Percentiles rank a stretch among this genome's conserved stretches.
phyloP scores from a whole-genome alignment of 2,329 filamentous ascomycete species.

The Macrophomina tecta region DNA sequence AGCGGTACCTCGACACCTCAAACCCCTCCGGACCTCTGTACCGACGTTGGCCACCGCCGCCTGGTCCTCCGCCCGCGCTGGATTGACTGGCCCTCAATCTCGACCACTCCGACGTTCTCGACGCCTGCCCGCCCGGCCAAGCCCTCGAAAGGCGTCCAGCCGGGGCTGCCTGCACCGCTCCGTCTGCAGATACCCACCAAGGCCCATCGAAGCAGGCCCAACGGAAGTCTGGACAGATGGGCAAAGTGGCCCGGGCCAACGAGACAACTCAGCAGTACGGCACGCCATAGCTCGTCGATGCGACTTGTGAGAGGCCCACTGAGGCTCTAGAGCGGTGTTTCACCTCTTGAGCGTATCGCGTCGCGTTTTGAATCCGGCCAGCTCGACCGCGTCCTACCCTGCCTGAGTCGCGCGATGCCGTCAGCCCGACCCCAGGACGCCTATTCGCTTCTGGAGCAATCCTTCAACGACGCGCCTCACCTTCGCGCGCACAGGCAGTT shows the following conservation, averaged over 20 bases:
- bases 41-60: background rate
- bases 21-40: background rate
- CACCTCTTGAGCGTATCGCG: conserved; percentile 12
- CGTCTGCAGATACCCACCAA: conserved; percentile 16
- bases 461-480: conserved; percentile 37
- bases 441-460: conserved; percentile 41
- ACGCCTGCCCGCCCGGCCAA: background rate
- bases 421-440: conserved; percentile 33
- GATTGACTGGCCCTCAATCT: background rate
- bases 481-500: conserved; percentile 38
- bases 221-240: conserved; percentile 11
- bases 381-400: conserved; percentile 10
- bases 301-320: conserved; percentile 8
- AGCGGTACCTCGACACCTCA: conserved; percentile 14
- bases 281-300: conserved; percentile 9
- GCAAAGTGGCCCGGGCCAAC: conserved; percentile 5
- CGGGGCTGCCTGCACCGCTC: conserved; percentile 16
- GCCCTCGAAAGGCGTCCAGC: conserved; percentile 18
- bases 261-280: conserved; percentile 21
- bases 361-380: conserved; percentile 19
- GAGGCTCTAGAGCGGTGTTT: conserved; percentile 17
- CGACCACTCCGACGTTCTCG: conserved; percentile 3
- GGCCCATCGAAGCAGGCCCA: conserved; percentile 10
- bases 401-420: conserved; percentile 17
- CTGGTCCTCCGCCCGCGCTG: background rate